A percentile compares a stretch with the other conserved stretches of the same genome.
Conservation (phyloP, 1,284 basidiomycete species). For the Boletus sp. region DNA sequence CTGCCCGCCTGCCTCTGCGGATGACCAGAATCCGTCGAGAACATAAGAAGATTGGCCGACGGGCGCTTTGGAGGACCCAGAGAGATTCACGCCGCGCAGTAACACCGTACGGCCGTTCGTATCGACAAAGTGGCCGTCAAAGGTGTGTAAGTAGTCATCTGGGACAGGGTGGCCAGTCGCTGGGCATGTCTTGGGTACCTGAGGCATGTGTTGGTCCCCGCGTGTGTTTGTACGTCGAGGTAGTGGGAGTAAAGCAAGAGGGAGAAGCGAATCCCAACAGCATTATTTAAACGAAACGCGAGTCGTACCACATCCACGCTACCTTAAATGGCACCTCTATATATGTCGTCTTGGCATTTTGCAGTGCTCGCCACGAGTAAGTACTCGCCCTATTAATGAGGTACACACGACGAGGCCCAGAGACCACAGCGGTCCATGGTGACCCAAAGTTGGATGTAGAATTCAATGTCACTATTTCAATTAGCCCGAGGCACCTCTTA, state of each 20-base stretch:
- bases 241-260: neutral
- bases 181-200: slow-evolving; percentile 17
- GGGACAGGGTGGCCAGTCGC: slow-evolving; percentile 16
- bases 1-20: slow-evolving; percentile 69
- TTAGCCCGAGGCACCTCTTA: neutral
- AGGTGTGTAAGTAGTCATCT: slow-evolving; percentile 58
- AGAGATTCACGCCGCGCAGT: slow-evolving; percentile 90
- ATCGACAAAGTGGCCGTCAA: slow-evolving; percentile 79
- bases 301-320: slow-evolving; percentile 23
- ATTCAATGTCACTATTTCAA: neutral
- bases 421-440: neutral
- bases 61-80: slow-evolving; percentile 85
- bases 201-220: slow-evolving; percentile 20
- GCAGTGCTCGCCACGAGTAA: neutral
- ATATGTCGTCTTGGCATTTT: neutral
- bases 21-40: slow-evolving; percentile 85
- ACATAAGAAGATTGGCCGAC: slow-evolving; percentile 62
- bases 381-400: slow-evolving; percentile 8
- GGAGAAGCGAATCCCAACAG: neutral
- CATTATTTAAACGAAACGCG: neutral
- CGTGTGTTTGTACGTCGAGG: neutral
- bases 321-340: slow-evolving; percentile 11
- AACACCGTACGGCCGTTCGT: slow-evolving; percentile 78
- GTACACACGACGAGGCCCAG: neutral
- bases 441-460: slow-evolving; percentile 1